Evolutionary conservation across 108 stramenopile species (phyloP).

Genomic region (Pelagomonas calceolata): DNA sequence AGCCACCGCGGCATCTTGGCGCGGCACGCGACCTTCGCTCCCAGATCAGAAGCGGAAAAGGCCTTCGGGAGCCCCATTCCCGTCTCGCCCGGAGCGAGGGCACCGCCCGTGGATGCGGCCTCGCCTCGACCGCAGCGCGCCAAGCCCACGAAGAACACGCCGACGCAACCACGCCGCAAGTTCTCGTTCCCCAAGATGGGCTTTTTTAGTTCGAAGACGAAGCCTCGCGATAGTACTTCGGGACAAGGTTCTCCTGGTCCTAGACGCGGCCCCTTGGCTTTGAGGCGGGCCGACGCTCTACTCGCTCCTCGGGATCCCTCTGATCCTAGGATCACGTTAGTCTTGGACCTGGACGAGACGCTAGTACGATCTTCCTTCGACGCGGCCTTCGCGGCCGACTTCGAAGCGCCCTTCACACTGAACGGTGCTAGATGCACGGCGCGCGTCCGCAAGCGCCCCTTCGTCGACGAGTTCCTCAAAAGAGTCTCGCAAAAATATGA

Average conservation of each 20-base stretch:
- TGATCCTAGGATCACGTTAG: slow-evolving; percentile 13
- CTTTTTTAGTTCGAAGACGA: neutral
- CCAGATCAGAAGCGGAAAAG: no score
- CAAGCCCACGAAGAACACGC: no score
- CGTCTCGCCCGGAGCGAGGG: no score
- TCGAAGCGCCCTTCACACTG: slow-evolving; percentile 35
- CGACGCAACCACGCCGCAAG: neutral
- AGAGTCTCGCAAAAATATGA: slow-evolving; percentile 36
- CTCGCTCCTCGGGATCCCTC: neutral
- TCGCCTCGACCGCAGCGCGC: no score
- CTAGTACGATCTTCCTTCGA: slow-evolving; percentile 51
- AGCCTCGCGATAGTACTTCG: neutral
- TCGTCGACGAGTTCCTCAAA: slow-evolving; percentile 43
- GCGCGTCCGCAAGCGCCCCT: slow-evolving; percentile 33
- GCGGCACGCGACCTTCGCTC: no score
- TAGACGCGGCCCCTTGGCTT: no score
- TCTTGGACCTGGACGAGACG: slow-evolving; percentile 55
- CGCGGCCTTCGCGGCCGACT: slow-evolving; percentile 33
- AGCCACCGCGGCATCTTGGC: no score
- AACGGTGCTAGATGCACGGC: slow-evolving; percentile 14
- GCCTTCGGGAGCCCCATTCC: no score
- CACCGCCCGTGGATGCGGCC: no score
- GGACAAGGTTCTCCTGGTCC: no score
- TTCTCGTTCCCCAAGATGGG: neutral
- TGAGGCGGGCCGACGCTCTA: neutral